phyloP scores from a whole-genome alignment of 805 yeast genomes.

The Alloascoidea hylecoeti region DNA sequence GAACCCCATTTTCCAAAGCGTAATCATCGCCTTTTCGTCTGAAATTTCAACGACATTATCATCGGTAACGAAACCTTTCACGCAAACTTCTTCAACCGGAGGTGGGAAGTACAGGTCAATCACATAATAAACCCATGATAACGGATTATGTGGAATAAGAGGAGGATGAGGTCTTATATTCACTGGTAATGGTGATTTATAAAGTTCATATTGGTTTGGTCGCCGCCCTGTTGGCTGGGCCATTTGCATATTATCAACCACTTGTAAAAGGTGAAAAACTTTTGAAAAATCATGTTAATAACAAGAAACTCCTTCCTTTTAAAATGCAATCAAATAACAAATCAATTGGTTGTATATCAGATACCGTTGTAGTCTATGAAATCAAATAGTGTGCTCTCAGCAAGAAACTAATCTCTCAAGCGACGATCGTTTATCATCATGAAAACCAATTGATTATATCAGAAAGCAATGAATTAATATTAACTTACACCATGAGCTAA shows the following conservation, averaged over 20 bases:
- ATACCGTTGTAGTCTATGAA: conserved; percentile 92
- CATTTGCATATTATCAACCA: conserved; percentile 4
- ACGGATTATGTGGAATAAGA: conserved; percentile 48
- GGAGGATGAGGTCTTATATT: conserved; percentile 28
- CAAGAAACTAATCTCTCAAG: conserved; percentile 1
- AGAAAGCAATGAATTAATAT: conserved; percentile 4
- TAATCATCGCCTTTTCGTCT: conserved; percentile 28
- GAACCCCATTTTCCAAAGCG: conserved; percentile 75
- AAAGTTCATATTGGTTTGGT: conserved; percentile 3
- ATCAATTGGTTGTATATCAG: conserved; percentile 32
- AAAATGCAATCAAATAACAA: conserved; percentile 7
- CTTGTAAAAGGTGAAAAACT: not conserved
- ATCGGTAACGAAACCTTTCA: conserved; percentile 7
- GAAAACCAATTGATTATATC: not conserved
- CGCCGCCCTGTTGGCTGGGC: conserved; percentile 6
- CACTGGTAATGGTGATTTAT: conserved; percentile 3
- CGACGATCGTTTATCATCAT: not conserved
- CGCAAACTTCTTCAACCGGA: conserved; percentile 7
- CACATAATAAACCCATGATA: conserved; percentile 41
- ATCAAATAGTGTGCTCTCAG: not conserved
- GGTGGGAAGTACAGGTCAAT: conserved; percentile 12
- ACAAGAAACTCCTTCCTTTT: conserved; percentile 3
- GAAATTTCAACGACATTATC: conserved; percentile 19
- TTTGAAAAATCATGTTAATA: not conserved
- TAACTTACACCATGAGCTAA: no score